Evolutionary conservation across 495 filamentous ascomycete species (phyloP).

Genomic region (Venustampulla echinocandica): DNA sequence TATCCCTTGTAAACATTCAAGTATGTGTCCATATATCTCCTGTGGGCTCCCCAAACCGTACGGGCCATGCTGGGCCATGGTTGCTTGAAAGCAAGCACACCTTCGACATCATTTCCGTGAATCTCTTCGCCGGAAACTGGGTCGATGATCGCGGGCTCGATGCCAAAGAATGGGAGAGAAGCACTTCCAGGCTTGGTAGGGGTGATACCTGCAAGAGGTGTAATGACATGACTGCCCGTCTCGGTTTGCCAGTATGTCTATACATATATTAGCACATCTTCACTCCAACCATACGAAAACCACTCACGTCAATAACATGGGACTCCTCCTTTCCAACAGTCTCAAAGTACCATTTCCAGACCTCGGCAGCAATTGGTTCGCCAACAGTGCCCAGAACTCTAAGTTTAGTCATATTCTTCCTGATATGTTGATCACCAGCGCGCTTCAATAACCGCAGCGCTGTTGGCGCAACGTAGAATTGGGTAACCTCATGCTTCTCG

Average conservation of each 20-base stretch:
- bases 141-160: slow-evolving; percentile 97
- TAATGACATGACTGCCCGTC: slow-evolving; percentile 89
- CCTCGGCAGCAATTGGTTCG: slow-evolving; percentile 95
- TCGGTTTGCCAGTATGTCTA: slow-evolving; percentile 99
- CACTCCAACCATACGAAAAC: not conserved
- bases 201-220: slow-evolving; percentile 65
- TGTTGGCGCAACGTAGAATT: slow-evolving; percentile 98
- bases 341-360: slow-evolving; percentile 99
- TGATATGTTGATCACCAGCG: slow-evolving; percentile 85
- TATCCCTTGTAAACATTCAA: slow-evolving; percentile 96
- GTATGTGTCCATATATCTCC: slow-evolving; percentile 98
- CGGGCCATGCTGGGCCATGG: slow-evolving; percentile 98
- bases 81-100: slow-evolving; percentile 96
- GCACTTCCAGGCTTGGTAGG: slow-evolving; percentile 73
- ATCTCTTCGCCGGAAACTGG: slow-evolving; percentile 92
- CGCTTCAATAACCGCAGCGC: slow-evolving; percentile 89
- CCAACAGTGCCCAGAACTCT: slow-evolving; percentile 93
- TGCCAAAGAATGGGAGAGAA: slow-evolving; percentile 89
- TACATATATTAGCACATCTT: slow-evolving; percentile 4
- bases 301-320: slow-evolving; percentile 87
- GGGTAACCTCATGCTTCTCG: slow-evolving; percentile 86
- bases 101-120: slow-evolving; percentile 93
- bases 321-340: slow-evolving; percentile 88
- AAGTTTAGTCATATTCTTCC: slow-evolving; percentile 78
- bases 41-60: slow-evolving; percentile 96